Base-by-base conservation (phyloP, 805 yeast genomes). In the Metschnikowia baotianmanensis region DNA sequence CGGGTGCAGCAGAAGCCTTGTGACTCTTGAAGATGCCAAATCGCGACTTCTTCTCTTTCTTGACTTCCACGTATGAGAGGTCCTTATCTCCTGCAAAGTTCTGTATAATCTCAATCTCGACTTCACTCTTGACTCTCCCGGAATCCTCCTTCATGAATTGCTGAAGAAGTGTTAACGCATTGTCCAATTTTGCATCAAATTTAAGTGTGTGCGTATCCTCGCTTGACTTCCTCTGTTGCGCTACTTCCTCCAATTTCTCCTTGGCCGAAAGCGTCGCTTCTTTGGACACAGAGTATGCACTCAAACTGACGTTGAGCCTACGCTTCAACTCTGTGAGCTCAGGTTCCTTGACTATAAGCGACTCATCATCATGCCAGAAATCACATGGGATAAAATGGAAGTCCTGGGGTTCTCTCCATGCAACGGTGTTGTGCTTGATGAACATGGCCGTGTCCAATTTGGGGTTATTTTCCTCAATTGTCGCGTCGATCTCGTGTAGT, bases 301-400 rank as follows among this genome's bases (percentile, higher is more conserved):
- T 44, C 20, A 65, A 56, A 12, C 73, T 61, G 18, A 52, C 45
- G 45, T 76, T 76, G 44, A 86, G 63, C 38, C 65, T 64, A 42
- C 69, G 66, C 56, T 77, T 80, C 55, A 85, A 63, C 28, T 74
- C 77, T 6, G 75, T 69, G 38, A 83, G 63, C 54, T 81, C 86
- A 5, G 71, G 74, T 30, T 76, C 80, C 31, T 76, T 74, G 5
- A 74, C 69, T 47, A 83, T 72, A 55, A 86, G 74, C 25, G 76
- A 67, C 49, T 88, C 96, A 62, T 93, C 97, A 56, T 93, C 99
- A 63, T 91, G 98, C 99, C 99, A 93, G 30, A 93, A 83, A 22
- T 89, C 82, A 19, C 95, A 82, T 1, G 98, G 96, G 47, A 86
- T 76, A 55, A 85, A 93, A 50, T 78, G 73, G 57, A 85, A 87